Conservation (phyloP, 2,329 filamentous ascomycete species). For the Rhexocercosporidium sp. region DNA sequence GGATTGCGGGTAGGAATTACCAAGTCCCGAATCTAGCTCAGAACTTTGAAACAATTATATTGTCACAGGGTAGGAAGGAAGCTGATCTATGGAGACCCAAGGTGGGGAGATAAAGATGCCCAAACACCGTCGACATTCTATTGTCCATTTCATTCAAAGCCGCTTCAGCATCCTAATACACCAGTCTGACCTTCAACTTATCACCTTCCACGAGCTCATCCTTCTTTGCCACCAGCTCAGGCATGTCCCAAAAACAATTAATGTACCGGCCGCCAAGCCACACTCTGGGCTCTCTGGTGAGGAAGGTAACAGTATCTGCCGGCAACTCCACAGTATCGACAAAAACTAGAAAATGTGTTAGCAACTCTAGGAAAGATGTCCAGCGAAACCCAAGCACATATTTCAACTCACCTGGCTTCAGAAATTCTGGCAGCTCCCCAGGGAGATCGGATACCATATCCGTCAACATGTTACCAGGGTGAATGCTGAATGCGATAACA, state of each 20-base stretch:
- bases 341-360: slow-evolving; percentile 41
- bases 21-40: too few relatives aligned
- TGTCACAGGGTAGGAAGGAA: too few relatives aligned
- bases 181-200: slow-evolving; percentile 43
- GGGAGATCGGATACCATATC: slow-evolving; percentile 29
- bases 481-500: slow-evolving; percentile 46
- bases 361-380: neutral
- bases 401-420: slow-evolving; percentile 26
- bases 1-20: too few relatives aligned
- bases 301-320: slow-evolving; percentile 51
- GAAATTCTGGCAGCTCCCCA: neutral
- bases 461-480: slow-evolving; percentile 44
- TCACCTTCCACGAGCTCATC: slow-evolving; percentile 48
- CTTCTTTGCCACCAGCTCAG: slow-evolving; percentile 48
- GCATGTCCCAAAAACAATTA: slow-evolving; percentile 53
- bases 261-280: slow-evolving; percentile 54
- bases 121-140: neutral
- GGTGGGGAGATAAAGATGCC: neutral
- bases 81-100: too few relatives aligned
- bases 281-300: slow-evolving; percentile 48
- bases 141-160: neutral
- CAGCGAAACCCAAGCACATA: too few relatives aligned
- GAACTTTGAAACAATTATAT: too few relatives aligned
- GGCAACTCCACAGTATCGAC: slow-evolving; percentile 42
- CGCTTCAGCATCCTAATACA: slow-evolving; percentile 15